phyloP scores from a whole-genome alignment of 495 filamentous ascomycete species.

The Penicillium steckii region DNA sequence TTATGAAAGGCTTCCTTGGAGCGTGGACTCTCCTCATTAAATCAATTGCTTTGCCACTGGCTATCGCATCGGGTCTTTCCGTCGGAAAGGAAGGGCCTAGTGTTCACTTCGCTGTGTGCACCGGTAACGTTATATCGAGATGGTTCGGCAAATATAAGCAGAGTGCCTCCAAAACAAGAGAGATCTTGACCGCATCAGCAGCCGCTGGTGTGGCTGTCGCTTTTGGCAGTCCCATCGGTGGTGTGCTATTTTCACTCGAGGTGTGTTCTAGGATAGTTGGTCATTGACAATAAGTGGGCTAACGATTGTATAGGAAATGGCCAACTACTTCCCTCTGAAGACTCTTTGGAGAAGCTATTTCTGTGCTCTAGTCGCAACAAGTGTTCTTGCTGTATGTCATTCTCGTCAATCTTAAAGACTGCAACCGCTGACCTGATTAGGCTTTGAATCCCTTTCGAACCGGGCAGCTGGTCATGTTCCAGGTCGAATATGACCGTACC shows the following conservation, averaged over 20 bases:
- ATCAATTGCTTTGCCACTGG: conserved; percentile 84
- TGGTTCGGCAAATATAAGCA: conserved; percentile 90
- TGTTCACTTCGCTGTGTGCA: conserved; percentile 97
- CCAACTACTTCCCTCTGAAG: conserved; percentile 95
- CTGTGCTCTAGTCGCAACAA: conserved; percentile 93
- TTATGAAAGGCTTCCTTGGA: conserved; percentile 98
- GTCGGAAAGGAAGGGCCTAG: conserved; percentile 98
- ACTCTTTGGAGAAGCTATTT: conserved; percentile 99
- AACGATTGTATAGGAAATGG: conserved; percentile 69
- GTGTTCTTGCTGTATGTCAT: conserved; percentile 70
- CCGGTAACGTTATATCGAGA: conserved; percentile 92
- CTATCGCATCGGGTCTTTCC: conserved; percentile 91
- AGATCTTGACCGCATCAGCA: conserved; percentile 91
- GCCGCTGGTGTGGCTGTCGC: conserved; percentile 95
- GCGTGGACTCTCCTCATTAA: conserved; percentile 94
- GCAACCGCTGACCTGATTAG: conserved; percentile 23
- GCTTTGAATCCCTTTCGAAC: conserved; percentile 98
- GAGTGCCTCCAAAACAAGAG: conserved; percentile 91
- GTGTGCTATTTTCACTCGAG: conserved; percentile 93
- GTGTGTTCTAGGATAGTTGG: conserved; percentile 28
- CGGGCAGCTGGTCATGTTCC: conserved; percentile 99
- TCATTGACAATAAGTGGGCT: conserved; percentile 6
- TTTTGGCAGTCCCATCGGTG: conserved; percentile 96
- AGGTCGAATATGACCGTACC: conserved; percentile 89
- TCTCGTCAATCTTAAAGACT: not conserved